Evolutionary conservation across 768 basidiomycete genomes (phyloP), one percentile per base, ranked within the genome.

Genomic region (Macrocybe gigantea): DNA sequence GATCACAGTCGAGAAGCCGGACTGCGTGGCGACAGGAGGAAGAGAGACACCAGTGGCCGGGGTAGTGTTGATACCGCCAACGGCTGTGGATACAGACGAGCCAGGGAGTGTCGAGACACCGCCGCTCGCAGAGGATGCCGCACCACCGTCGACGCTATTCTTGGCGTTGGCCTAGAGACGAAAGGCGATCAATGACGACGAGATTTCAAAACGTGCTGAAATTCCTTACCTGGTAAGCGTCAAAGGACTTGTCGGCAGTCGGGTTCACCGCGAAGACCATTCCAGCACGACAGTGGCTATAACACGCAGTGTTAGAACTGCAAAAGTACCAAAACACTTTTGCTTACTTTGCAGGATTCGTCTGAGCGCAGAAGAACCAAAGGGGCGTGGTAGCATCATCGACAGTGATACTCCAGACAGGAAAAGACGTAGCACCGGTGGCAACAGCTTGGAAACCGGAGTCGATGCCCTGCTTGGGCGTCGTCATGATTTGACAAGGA

Each of bases 231-330:
- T 74, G 70, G 74, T 75, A 83, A 15, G 62, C 63, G 1, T 57
- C 67, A 51, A 75, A 79, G 42, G 62, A 70, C 66, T 76, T 78
- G 14, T 63, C 58, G 5, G 67, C 58, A 10, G 69, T 72, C 9
- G 75, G 72, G 59, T 82, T 81, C 31, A 82, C 62, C 15, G 79
- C 74, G 62, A 83, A 82, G 41, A 83, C 81, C 80, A 82, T 81
- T 53, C 80, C 80, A 5, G 41, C 29, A 32, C 64, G 49, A 59
- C 81, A 84, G 60, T 80, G 78, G 49, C 66, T 74, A 48, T 37
- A 42, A 15, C 48, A 15, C 7, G 37, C 2, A 44, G 11, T 11
- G 22, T 22, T 22, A 22, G 22, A 22, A 4, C 22, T 22, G 22
- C 22, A 22, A 4, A 22, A 22, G 4, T 22, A 22, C 22, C 4